These are phyloP conservation scores for Xerocomus brunneocitrinus DNA, from an alignment of 768 basidiomycete genomes.

Conservation along the genomic window DNA sequence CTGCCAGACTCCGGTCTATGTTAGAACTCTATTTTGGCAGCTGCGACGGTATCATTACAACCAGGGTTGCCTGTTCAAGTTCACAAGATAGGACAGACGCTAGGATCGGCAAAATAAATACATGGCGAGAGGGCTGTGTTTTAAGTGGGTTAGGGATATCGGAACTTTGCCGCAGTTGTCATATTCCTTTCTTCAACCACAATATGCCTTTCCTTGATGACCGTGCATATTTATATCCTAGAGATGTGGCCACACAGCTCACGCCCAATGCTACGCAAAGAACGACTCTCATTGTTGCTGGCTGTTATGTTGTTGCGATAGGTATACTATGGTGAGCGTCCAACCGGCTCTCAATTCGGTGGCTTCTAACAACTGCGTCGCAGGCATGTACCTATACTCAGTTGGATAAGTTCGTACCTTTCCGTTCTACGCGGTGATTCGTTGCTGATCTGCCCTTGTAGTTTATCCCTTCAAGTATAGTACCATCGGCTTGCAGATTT, in stretches of 20 bases:
- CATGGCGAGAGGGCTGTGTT: not conserved
- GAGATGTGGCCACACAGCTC: conserved; percentile 33
- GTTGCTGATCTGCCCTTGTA: conserved; percentile 28
- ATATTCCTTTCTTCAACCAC: conserved; percentile 19
- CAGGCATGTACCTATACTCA: conserved; percentile 78
- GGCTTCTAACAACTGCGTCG: conserved; percentile 3
- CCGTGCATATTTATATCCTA: conserved; percentile 17
- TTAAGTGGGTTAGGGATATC: too few relatives aligned
- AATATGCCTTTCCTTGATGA: conserved; percentile 29
- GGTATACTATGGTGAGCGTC: conserved; percentile 69
- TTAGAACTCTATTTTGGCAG: too few relatives aligned
- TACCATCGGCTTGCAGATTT: not conserved
- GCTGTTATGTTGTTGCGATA: conserved; percentile 67
- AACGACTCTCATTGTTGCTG: conserved; percentile 77
- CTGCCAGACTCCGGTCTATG: too few relatives aligned
- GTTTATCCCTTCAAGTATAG: conserved; percentile 88
- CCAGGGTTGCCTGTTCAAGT: too few relatives aligned
- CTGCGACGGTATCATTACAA: too few relatives aligned
- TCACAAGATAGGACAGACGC: too few relatives aligned
- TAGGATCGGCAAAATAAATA: too few relatives aligned
- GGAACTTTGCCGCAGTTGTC: conserved; percentile 4
- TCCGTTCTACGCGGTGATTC: not conserved
- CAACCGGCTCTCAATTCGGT: not conserved
- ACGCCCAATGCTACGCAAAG: conserved; percentile 70
- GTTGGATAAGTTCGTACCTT: conserved; percentile 59